Evolutionary conservation across 2,329 filamentous ascomycete genomes (phyloP), one percentile per base, ranked within the genome.

Genomic region (Stagonosporopsis cucurbitacearum): DNA sequence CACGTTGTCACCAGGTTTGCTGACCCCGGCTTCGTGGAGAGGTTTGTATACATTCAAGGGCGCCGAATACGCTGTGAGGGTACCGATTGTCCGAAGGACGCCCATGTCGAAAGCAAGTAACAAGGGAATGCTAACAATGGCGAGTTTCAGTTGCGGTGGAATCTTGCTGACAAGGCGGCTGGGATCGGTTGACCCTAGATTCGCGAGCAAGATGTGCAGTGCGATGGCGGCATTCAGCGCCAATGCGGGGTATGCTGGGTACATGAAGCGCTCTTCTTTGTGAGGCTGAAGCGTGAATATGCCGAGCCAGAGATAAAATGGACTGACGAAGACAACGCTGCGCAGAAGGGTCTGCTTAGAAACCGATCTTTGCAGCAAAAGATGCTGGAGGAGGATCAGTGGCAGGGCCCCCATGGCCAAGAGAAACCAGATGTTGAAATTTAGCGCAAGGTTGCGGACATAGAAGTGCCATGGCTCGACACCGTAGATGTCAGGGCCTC

Each of bases 231-330:
- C 93, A 68, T 96, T 97, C 32, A 99, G 81, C 0, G 90, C 89
- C 33, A 99, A 81, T 60, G 94, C 92, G 1, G 95, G 95, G 69
- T 99, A 99, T 2, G 87, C 90, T 0, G 95, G 95, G 69, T 96
- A 99, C 93, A 99, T 98, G 80, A 99, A 99, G 6, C 95, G 84
- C 77, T 99, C 95, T 74, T 99, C 95, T 71, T 99, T 99, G 78
- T 99, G 95, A 15, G 95, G 91, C 72, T 99, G 95, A 8, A 89
- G 73, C 0, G 91, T 94, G 78, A 99, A 98, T 59, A 98, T 95
- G 3, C 78, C 85, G 25, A 99, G 83, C 95, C 95, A 99, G 71
- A 97, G 83, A 73, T 98, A 99, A 76, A 98, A 96, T 0, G 95
- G 95, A 0, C 86, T 79, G 50, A 94, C 81, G 63, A 96, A 91